Base-by-base conservation (phyloP, 148 eudicot genomes). In the Persicaria maculosa region DNA sequence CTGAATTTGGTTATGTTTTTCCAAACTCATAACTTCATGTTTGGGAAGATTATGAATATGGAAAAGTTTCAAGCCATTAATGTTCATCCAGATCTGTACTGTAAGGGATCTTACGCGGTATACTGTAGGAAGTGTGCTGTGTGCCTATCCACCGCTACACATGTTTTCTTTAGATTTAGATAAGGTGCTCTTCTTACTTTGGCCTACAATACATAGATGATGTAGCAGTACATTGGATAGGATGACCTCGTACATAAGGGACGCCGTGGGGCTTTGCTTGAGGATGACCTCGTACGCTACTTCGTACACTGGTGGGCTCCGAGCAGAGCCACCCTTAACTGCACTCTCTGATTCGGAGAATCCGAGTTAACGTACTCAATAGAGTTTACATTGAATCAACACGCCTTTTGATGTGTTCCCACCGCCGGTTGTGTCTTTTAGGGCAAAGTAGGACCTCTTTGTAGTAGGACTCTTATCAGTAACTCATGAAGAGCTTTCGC, bases 51-150 rank as follows among this genome's bases (percentile, higher is more conserved):
- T n/a, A n/a, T n/a, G n/a, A n/a, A n/a, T n/a, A n/a, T n/a, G n/a
- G n/a, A n/a, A n/a, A n/a, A n/a, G n/a, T n/a, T n/a, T n/a, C 31
- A 4, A n/a, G n/a, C n/a, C n/a, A n/a, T n/a, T n/a, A n/a, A n/a
- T n/a, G n/a, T n/a, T n/a, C n/a, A n/a, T n/a, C n/a, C n/a, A n/a
- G 36, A 31, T 31, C 36, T 2, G 36, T 31, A 31, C 36, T 65
- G 70, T 65, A 64, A 10, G 45, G 68, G 68, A 62, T 62, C 68
- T 36, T 20, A 64, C 70, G 70, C 70, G 47, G 70, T 65, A 65
- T 65, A 43, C 70, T 36, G 46, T 65, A 65, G 44, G 25, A 65
- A 65, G 5, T 65, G 70, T 1, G 2, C 2, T 31, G 36, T 2
- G 2, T 4, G 17, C 46, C 19, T 12, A 3, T 43, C 45, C 70